Evolutionary conservation across 2,329 filamentous ascomycete species (phyloP).

Genomic region (Colletotrichum cereale): DNA sequence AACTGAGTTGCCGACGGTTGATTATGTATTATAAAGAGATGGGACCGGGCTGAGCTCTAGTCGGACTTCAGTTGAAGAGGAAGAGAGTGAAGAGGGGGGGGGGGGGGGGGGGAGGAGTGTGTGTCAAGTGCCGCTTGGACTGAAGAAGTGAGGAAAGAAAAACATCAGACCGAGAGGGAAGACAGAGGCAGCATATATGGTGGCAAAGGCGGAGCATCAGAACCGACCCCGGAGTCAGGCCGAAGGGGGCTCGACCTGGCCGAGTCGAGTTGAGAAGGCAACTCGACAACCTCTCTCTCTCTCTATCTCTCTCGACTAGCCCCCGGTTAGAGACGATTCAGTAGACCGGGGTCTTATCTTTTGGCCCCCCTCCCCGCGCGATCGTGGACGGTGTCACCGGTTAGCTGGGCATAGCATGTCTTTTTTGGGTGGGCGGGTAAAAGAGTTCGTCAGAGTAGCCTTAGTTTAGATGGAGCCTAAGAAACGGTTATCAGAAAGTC

Average conservation of each 20-base stretch:
- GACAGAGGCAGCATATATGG: conserved; percentile 36
- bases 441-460: conserved; percentile 1
- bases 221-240: conserved; percentile 37
- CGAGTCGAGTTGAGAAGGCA: conserved; percentile 14
- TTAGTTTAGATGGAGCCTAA: neutral
- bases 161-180: conserved; percentile 14
- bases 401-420: conserved; percentile 2
- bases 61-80: conserved; percentile 24
- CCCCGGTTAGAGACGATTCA: conserved; percentile 12
- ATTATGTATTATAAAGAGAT: neutral
- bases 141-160: conserved; percentile 2
- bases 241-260: conserved; percentile 33
- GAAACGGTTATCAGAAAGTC: neutral
- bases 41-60: conserved; percentile 31
- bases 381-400: conserved; percentile 39
- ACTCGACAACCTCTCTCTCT: neutral
- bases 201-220: conserved; percentile 37
- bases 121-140: conserved; percentile 27
- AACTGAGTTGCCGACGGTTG: neutral
- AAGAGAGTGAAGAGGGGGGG: conserved; percentile 13
- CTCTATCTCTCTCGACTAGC: neutral
- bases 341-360: conserved; percentile 37
- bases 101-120: conserved; percentile 9
- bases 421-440: conserved; percentile 14
- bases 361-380: conserved; percentile 36